These are phyloP conservation scores for Sanghuangporus weigelae DNA, from an alignment of 1,284 basidiomycete genomes.

Conservation along the genomic window DNA sequence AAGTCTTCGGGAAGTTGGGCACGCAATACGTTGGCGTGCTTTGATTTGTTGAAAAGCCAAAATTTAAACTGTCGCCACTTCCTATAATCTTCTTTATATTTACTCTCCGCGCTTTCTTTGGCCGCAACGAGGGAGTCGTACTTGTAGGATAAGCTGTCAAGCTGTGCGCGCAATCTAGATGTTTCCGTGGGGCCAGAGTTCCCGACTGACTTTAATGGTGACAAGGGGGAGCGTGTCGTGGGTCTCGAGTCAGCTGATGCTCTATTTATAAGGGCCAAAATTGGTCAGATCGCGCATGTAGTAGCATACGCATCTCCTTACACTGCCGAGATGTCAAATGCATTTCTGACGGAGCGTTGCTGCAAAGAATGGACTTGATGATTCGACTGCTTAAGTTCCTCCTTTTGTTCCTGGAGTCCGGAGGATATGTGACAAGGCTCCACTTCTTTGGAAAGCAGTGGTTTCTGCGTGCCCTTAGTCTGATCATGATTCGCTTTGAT, in stretches of 20 bases:
- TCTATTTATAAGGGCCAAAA: background rate
- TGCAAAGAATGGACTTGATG: conserved; percentile 4
- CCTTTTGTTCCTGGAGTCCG: background rate
- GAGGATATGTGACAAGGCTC: background rate
- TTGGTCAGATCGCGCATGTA: background rate
- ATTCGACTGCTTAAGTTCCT: conserved; percentile 9
- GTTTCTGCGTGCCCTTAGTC: background rate
- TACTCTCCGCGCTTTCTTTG: conserved; percentile 36
- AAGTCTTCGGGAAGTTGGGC: conserved; percentile 15
- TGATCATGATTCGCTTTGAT: background rate
- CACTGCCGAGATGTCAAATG: background rate
- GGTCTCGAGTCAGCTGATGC: background rate
- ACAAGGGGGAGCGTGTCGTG: background rate
- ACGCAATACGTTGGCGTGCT: conserved; percentile 23
- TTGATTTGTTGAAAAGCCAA: conserved; percentile 37
- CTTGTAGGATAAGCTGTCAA: conserved; percentile 1
- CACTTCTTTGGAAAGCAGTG: background rate
- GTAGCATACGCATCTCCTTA: background rate
- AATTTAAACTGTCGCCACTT: conserved; percentile 43
- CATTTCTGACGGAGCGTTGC: background rate
- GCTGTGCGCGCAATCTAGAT: background rate
- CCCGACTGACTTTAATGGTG: background rate
- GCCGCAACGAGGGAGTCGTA: conserved; percentile 38
- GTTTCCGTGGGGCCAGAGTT: background rate
- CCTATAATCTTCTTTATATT: conserved; percentile 43